Evolutionary conservation across 176 grass and related monocot species (phyloP), one percentile per base, ranked within the genome.

Genomic region (Carex cristatella): DNA sequence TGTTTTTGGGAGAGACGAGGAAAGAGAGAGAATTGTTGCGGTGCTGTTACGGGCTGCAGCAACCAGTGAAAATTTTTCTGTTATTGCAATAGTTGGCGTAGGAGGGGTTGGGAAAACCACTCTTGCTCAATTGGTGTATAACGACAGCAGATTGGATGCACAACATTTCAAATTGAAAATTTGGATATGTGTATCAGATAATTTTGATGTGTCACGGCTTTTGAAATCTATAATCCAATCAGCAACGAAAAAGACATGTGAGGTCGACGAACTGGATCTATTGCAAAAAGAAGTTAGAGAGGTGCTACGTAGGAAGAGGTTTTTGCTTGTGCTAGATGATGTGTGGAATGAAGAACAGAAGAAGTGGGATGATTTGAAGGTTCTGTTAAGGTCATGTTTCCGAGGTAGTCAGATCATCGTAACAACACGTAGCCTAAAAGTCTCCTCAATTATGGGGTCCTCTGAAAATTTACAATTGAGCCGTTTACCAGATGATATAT

Each of bases 31-130:
- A 3, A 5, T 90, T 56, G 0, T 84, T 7, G 32, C 57, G 2
- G 7, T 1, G 0, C 64, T 86, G 4, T 75, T 27, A 0, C 0
- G 6, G 4, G 69, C 15, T 13, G 0, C 56, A 65, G 66, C 16
- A 44, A 58, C 4, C 51, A 18, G 4, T 0, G 0, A 61, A 11
- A 81, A 69, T 1, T 32, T 90, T 0, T 58, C 51, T 0, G 49
- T 90, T 0, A 3, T 92, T 84, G 59, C 85, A 3, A 46, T 92
- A 67, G 82, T 86, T 80, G 91, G 91, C 0, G 69, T 84, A 0
- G 88, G 88, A 0, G 91, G 87, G 0, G 66, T 92, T 37, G 83
- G 91, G 1, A 92, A 92, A 68, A 92, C 85, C 60, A 81, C 91
- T 68, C 65, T 92, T 16, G 68, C 46, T 54, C 79, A 90, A 46